Evolutionary conservation across 2,329 filamentous ascomycete genomes (phyloP), one percentile per base, ranked within the genome.

Genomic region (Pseudogymnoascus sp.): DNA sequence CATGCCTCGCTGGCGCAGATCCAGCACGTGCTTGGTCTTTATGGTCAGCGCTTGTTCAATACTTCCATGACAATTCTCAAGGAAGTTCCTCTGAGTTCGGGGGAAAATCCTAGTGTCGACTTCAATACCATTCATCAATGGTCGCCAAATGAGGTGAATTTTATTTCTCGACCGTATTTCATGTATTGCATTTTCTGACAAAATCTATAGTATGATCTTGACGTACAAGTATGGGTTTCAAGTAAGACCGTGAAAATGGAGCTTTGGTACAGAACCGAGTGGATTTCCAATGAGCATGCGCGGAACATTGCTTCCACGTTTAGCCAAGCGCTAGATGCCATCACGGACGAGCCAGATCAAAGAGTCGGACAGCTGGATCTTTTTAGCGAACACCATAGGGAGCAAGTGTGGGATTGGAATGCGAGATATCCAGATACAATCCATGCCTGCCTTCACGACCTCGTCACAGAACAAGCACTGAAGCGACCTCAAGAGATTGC

Each of bases 1-100:
- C 76, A 73, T 65, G 79, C 76, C 67, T 81, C 80, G 1, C 70
- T 79, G 6, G 76, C 76, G 4, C 71, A 75, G 56, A 74, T 79
- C 12, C 76, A 78, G 60, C 66, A 69, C 61, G 46, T 59, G 10
- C 60, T 69, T 7, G 59, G 31, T n/a, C 53, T 67, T 18, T 50
- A 56, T 37, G 66, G 65, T 7, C 38, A 65, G 14, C 36, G 59
- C 18, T 56, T 70, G 16, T 70, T 70, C 61, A 70, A 70, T 59
- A 70, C 69, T 28, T 63, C 65, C 2, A 60, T 60, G 38, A 40
- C 38, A 25, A 11, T 60, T 23, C 14, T 37, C 6, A 37, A 60
- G n/a, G 34, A 60, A 11, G 31, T 23, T 40, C 42, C 18, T 11
- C 42, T 14, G 12, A 11, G 10, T 46, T 11, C 42, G 42, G 6